Percentiles rank a stretch among this genome's conserved stretches.
Conservation (phyloP, 2,329 filamentous ascomycete species). For the Penicillium sp. region DNA sequence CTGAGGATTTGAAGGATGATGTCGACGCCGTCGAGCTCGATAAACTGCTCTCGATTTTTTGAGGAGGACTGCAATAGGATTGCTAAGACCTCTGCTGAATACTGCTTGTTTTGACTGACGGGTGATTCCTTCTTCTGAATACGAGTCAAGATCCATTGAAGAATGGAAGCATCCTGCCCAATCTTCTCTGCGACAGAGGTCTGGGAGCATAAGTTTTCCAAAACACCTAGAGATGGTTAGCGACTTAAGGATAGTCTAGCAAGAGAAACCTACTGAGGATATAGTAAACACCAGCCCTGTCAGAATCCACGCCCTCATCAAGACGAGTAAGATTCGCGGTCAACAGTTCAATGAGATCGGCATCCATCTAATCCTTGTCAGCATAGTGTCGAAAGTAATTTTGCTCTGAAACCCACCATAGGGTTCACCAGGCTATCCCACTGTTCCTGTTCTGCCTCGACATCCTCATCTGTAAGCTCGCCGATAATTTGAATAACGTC, state of each 20-base stretch:
- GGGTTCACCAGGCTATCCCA: slow-evolving; percentile 74
- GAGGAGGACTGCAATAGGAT: slow-evolving; percentile 79
- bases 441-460: slow-evolving; percentile 74
- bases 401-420: slow-evolving; percentile 43
- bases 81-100: slow-evolving; percentile 86
- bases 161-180: slow-evolving; percentile 65
- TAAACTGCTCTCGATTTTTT: slow-evolving; percentile 64
- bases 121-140: slow-evolving; percentile 68
- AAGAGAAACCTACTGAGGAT: slow-evolving; percentile 57
- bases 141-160: slow-evolving; percentile 76
- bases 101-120: slow-evolving; percentile 90
- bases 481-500: slow-evolving; percentile 84
- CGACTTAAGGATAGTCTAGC: background rate
- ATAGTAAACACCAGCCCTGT: slow-evolving; percentile 84
- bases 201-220: slow-evolving; percentile 83
- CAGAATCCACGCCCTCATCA: slow-evolving; percentile 70
- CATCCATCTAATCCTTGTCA: slow-evolving; percentile 38
- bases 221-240: slow-evolving; percentile 51
- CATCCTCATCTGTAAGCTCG: slow-evolving; percentile 92
- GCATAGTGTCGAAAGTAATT: background rate
- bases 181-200: slow-evolving; percentile 69
- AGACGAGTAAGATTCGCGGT: slow-evolving; percentile 69
- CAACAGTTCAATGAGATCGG: slow-evolving; percentile 44
- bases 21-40: slow-evolving; percentile 71
- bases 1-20: slow-evolving; percentile 78